Percentiles rank a stretch among this genome's conserved stretches.
Conservation (phyloP, 495 filamentous ascomycete species). For the Neurospora intermedia region DNA sequence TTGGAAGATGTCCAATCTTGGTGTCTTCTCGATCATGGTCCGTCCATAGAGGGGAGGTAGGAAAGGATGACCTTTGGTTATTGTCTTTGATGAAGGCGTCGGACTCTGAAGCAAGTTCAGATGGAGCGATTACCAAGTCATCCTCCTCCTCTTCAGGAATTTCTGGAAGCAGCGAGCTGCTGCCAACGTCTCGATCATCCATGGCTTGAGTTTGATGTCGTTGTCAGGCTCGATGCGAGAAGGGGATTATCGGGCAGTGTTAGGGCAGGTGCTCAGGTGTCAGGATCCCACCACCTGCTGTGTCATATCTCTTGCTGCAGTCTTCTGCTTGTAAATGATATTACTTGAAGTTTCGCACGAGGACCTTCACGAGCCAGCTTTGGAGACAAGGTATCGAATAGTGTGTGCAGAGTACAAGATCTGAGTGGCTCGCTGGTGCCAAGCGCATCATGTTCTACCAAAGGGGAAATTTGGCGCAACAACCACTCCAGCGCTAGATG, state of each 20-base stretch:
- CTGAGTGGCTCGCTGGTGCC: not conserved
- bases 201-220: not conserved
- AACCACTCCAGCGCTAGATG: no score
- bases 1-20: slow-evolving; percentile 2
- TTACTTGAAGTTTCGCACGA: no score
- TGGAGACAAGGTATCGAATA: no score
- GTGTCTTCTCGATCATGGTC: not conserved
- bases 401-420: no score
- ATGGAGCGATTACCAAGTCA: not conserved
- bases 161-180: not conserved
- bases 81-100: not conserved
- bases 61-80: not conserved
- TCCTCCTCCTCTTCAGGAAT: not conserved
- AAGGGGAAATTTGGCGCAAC: not conserved
- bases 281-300: not conserved
- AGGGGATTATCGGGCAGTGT: not conserved
- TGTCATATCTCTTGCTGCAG: no score
- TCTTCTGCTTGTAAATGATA: no score
- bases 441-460: not conserved
- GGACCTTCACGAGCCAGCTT: no score
- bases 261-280: not conserved
- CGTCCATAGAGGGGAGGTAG: not conserved
- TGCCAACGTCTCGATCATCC: not conserved
- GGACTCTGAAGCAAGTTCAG: not conserved
- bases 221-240: not conserved